phyloP scores from a whole-genome alignment of 2,329 filamentous ascomycete species.

The Epichloe sibirici region DNA sequence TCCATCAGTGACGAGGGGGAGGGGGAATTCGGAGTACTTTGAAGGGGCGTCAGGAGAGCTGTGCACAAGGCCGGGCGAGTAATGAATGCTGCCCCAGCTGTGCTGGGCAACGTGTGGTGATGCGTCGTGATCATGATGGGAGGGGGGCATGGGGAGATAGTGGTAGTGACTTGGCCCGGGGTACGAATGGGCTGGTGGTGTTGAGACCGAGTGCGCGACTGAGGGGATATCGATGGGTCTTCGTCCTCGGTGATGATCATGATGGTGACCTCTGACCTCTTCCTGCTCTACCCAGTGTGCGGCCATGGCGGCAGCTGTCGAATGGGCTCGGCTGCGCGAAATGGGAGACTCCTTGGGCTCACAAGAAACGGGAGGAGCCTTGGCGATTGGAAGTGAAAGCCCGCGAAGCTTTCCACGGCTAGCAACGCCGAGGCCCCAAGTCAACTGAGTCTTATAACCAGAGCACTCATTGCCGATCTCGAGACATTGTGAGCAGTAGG shows the following conservation, averaged over 20 bases:
- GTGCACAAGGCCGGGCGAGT: slow-evolving; percentile 27
- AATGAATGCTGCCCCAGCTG: slow-evolving; percentile 35
- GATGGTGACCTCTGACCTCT: slow-evolving; percentile 15
- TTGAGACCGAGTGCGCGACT: slow-evolving; percentile 24
- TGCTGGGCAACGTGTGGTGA: slow-evolving; percentile 27
- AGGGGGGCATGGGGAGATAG: slow-evolving; percentile 36
- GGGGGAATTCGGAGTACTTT: slow-evolving; percentile 32
- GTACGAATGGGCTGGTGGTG: slow-evolving; percentile 33
- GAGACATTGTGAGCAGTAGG: slow-evolving; percentile 91
- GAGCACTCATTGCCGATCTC: slow-evolving; percentile 87
- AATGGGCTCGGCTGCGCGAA: slow-evolving; percentile 33
- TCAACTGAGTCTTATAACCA: slow-evolving; percentile 92
- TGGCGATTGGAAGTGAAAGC: slow-evolving; percentile 61
- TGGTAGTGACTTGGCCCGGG: slow-evolving; percentile 26
- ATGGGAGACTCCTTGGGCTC: slow-evolving; percentile 35
- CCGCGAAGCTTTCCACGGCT: slow-evolving; percentile 91
- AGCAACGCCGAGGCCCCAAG: slow-evolving; percentile 91
- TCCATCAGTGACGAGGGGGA: slow-evolving; percentile 35
- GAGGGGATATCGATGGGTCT: slow-evolving; percentile 25
- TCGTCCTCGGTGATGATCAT: slow-evolving; percentile 13
- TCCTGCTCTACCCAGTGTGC: slow-evolving; percentile 21
- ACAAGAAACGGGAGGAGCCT: slow-evolving; percentile 41
- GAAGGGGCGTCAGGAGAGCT: slow-evolving; percentile 20
- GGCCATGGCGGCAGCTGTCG: slow-evolving; percentile 23
- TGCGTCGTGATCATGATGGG: slow-evolving; percentile 25